A percentile compares a stretch with the other conserved stretches of the same genome.
These are phyloP conservation scores for Pyrus hybrid DNA, from an alignment of 331 rosid genomes.

Conservation along the genomic window DNA sequence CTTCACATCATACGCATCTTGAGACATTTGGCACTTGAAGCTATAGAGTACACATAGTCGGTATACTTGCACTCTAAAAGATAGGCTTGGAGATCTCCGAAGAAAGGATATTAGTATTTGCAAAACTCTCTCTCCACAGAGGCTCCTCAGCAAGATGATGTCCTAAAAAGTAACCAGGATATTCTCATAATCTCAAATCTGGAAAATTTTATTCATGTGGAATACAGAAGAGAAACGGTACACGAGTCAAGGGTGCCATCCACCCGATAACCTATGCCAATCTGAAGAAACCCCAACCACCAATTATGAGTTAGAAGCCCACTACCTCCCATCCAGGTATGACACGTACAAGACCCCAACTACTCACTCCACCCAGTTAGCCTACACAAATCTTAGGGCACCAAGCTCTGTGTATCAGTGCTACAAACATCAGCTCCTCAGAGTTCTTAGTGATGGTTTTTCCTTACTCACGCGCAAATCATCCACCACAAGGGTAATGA, in stretches of 20 bases:
- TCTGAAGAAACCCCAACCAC: conserved; percentile 1
- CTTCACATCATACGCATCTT: neutral
- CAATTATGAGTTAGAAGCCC: conserved; percentile 3
- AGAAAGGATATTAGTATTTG: neutral
- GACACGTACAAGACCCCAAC: conserved; percentile 7
- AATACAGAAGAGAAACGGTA: neutral
- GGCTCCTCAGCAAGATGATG: neutral
- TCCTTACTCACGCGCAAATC: conserved; percentile 8
- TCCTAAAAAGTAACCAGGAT: conserved; percentile 1
- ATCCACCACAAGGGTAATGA: conserved; percentile 14
- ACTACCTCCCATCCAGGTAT: conserved; percentile 3
- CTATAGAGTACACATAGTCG: neutral
- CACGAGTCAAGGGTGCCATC: conserved; percentile 1
- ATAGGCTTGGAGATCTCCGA: neutral
- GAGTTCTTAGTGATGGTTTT: conserved; percentile 4
- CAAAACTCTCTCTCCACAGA: conserved; percentile 6
- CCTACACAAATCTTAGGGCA: conserved; percentile 17
- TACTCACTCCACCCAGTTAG: conserved; percentile 11
- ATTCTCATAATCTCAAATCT: neutral
- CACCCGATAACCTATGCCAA: conserved; percentile 6
- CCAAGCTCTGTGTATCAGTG: conserved; percentile 12
- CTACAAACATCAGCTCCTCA: conserved; percentile 16
- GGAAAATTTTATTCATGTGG: neutral
- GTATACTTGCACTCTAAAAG: neutral
- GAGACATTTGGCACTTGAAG: neutral